Evolutionary conservation across 805 yeast genomes (phyloP), one percentile per base, ranked within the genome.

Genomic region (Kluyveromyces aestuarii): DNA sequence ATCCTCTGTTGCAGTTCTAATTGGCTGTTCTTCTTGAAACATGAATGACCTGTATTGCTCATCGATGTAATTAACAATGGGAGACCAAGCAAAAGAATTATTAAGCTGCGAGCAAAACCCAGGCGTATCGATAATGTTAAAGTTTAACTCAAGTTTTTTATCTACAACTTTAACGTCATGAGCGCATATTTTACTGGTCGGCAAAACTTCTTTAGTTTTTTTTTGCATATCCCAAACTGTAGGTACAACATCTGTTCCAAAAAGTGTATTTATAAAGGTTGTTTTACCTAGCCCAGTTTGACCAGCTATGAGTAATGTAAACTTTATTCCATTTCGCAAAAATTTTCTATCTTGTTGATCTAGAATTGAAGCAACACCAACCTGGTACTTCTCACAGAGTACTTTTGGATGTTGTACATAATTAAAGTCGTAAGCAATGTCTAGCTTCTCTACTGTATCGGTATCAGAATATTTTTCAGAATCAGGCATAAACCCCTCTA

Each of bases 221-320:
- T 44, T 62, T 67, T 66, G 71, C 43, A 68, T 71, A 60, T 61
- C 74, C 76, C 55, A 66, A 56, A 60, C 69, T 67, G 52, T 68
- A 60, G 67, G 72, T 55, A 63, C 64, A 46, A 65, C 70, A 46
- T 61, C 40, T 1, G 82, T 68, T 41, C 83, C 82, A 63, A 87
- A 85, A 53, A 90, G 72, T 8, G 95, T 82, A 71, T 90, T 87
- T 56, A 88, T 70, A 53, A 89, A 87, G 1, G 91, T 80, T 4
- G 87, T 79, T 62, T 87, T 87, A 42, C 95, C 96, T 46, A 86
- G 73, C 2, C 96, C 96, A 45, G 84, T 73, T 65, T 84, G 89
- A 30, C 97, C 96, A 44, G 84, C 89, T 37, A 88, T 80, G 85
- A 89, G 80, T 49, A 90, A 59, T 42, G 95, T 87, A 67, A 87